These are phyloP conservation scores for Xylariaceae sp. DNA, from an alignment of 2,329 filamentous ascomycete species.

Conservation along the genomic window DNA sequence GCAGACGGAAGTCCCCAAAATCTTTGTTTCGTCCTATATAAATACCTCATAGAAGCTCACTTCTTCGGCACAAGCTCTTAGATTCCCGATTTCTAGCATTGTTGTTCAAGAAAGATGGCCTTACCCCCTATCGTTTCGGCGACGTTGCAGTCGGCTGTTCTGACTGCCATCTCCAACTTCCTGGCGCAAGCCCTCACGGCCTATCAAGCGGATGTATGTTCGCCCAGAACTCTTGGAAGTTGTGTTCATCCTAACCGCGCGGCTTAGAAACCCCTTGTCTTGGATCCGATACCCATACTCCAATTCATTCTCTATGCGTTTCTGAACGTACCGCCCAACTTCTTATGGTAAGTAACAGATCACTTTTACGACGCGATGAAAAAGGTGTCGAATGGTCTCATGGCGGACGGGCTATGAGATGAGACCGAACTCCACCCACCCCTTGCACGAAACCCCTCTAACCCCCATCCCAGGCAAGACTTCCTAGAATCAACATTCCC, in stretches of 20 bases:
- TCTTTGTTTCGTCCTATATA: neutral
- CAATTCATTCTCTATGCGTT: slow-evolving; percentile 73
- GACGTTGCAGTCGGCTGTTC: slow-evolving; percentile 59
- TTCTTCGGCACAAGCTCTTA: no score
- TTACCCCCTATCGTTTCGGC: slow-evolving; percentile 51
- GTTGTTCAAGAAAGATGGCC: slow-evolving; percentile 27
- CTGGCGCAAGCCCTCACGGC: slow-evolving; percentile 66
- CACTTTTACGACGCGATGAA: neutral
- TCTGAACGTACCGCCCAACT: slow-evolving; percentile 74
- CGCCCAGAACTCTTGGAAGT: neutral
- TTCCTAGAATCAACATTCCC: slow-evolving; percentile 72
- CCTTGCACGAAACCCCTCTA: slow-evolving; percentile 11
- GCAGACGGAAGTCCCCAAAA: neutral
- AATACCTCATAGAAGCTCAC: neutral
- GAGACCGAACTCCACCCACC: neutral
- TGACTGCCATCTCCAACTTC: slow-evolving; percentile 65
- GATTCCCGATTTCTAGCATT: neutral
- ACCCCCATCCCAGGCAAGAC: slow-evolving; percentile 54
- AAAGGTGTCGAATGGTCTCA: neutral
- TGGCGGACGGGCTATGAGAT: neutral
- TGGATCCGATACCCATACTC: slow-evolving; percentile 64
- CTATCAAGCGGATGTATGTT: slow-evolving; percentile 53
- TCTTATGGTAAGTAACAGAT: slow-evolving; percentile 56
- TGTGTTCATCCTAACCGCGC: slow-evolving; percentile 6
- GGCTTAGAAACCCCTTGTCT: slow-evolving; percentile 50